phyloP scores from a whole-genome alignment of 805 yeast genomes.

The Schwanniomyces polymorphus region DNA sequence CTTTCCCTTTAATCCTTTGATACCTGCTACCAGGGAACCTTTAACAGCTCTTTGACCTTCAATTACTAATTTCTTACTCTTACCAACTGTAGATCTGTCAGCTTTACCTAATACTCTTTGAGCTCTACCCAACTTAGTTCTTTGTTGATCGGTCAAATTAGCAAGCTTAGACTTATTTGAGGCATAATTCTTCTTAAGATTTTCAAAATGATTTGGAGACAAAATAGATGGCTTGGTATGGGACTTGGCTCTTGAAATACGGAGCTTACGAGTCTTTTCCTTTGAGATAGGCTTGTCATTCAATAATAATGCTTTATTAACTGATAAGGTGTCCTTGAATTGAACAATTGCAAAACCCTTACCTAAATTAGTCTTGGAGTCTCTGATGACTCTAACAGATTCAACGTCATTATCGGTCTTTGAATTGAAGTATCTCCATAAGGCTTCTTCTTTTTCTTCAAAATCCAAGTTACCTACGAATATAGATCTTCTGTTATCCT shows the following conservation, averaged over 20 bases:
- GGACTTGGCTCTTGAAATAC: slow-evolving; percentile 63
- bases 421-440: slow-evolving; percentile 76
- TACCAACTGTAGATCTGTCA: slow-evolving; percentile 71
- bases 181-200: slow-evolving; percentile 25
- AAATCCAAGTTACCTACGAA: slow-evolving; percentile 95
- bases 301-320: slow-evolving; percentile 76
- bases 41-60: slow-evolving; percentile 82
- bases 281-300: slow-evolving; percentile 62
- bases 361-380: slow-evolving; percentile 90
- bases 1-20: slow-evolving; percentile 51
- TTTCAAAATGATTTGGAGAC: slow-evolving; percentile 45
- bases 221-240: slow-evolving; percentile 40
- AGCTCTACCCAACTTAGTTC: slow-evolving; percentile 80
- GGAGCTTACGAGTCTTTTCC: slow-evolving; percentile 56
- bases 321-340: slow-evolving; percentile 70
- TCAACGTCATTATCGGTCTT: slow-evolving; percentile 59
- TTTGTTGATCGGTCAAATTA: slow-evolving; percentile 62
- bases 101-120: slow-evolving; percentile 72
- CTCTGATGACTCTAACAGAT: slow-evolving; percentile 88
- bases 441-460: slow-evolving; percentile 85
- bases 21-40: slow-evolving; percentile 60
- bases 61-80: slow-evolving; percentile 33
- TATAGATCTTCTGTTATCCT: slow-evolving; percentile 78
- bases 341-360: slow-evolving; percentile 98
- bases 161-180: slow-evolving; percentile 16